Evolutionary conservation across 139 green algal genomes (phyloP).

Genomic region (Tetradesmus obliquus): DNA sequence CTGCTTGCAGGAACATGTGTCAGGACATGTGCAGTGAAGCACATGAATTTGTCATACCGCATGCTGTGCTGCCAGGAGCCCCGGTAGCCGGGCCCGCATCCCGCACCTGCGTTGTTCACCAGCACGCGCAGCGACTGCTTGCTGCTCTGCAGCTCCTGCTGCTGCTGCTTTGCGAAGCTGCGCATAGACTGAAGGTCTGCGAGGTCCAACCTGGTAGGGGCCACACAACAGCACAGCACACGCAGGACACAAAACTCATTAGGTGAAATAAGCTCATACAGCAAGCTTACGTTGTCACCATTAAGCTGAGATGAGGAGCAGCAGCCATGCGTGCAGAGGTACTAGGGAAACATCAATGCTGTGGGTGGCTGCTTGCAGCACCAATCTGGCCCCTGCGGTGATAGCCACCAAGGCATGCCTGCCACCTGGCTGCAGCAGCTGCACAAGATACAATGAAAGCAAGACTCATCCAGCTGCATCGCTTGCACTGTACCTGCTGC

Average conservation of each 20-base stretch:
- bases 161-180: slow-evolving; percentile 57
- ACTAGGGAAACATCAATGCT: background rate
- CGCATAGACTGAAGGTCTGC: slow-evolving; percentile 57
- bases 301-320: too few species aligned
- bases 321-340: too few species aligned
- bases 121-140: slow-evolving; percentile 56
- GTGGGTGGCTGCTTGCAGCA: background rate
- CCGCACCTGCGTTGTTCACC: slow-evolving; percentile 74
- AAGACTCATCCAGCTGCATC: background rate
- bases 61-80: too few species aligned
- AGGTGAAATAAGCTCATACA: too few species aligned
- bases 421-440: background rate
- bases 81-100: too few species aligned
- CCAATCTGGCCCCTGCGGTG: background rate
- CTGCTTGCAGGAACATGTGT: too few species aligned
- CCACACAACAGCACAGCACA: background rate
- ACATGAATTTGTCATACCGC: too few species aligned
- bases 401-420: background rate
- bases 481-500: slow-evolving; percentile 23
- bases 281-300: too few species aligned
- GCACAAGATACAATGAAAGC: background rate
- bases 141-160: slow-evolving; percentile 26
- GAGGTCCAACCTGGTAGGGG: slow-evolving; percentile 66
- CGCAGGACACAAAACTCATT: background rate
- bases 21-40: too few species aligned